Percentiles rank a stretch among this genome's conserved stretches.
Conservation (phyloP, 2,329 filamentous ascomycete genomes). For the Hymenoscyphus infarciens region DNA sequence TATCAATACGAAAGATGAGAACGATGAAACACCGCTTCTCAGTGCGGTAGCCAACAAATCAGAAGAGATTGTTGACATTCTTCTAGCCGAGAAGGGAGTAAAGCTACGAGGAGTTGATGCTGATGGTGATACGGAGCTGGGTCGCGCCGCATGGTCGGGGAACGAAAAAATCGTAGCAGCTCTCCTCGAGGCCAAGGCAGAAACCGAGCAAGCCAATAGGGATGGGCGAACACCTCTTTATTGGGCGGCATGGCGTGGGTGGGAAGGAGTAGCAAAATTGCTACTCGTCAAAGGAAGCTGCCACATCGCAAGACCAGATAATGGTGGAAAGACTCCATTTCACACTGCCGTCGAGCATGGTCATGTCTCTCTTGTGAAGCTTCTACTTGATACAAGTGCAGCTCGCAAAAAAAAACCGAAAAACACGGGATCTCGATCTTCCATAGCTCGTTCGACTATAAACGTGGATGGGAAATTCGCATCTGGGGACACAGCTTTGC, state of each 20-base stretch:
- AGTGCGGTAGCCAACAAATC: background rate
- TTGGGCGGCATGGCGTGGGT: background rate
- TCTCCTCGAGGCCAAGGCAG: background rate
- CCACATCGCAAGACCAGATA: background rate
- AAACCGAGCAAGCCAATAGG: background rate
- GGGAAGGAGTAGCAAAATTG: background rate
- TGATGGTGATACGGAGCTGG: background rate
- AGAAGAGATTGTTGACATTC: background rate
- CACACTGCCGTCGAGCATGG: background rate
- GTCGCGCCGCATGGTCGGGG: background rate
- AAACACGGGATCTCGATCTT: background rate
- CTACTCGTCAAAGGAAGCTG: background rate
- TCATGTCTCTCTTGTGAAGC: background rate
- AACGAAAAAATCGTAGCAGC: background rate
- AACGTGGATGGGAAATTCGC: background rate
- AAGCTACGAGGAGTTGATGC: slow-evolving; percentile 13
- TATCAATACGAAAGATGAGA: background rate
- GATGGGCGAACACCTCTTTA: background rate
- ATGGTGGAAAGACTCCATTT: background rate
- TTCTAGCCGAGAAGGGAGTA: slow-evolving; percentile 8
- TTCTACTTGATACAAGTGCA: background rate
- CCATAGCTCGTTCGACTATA: background rate
- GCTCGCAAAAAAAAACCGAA: background rate
- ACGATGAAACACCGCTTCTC: background rate
- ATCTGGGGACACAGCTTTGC: background rate